Conservation (phyloP, 495 filamentous ascomycete genomes). For the Neurospora africana region DNA sequence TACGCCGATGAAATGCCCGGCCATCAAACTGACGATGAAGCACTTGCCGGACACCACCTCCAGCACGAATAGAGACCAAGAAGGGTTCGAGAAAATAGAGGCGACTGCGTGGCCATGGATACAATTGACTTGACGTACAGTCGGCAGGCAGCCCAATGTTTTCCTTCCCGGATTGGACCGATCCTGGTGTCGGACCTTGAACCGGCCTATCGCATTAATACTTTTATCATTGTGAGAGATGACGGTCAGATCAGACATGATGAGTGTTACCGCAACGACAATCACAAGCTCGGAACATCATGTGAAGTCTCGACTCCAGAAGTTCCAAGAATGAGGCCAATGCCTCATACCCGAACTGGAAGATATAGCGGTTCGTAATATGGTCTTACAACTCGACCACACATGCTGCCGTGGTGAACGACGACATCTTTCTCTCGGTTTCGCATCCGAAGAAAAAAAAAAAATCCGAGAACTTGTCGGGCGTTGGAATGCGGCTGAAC, state of each 20-base stretch:
- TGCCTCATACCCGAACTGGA: no score
- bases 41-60: background rate
- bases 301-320: no score
- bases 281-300: background rate
- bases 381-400: no score
- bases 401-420: no score
- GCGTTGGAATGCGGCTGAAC: background rate
- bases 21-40: background rate
- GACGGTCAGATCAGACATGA: background rate
- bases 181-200: background rate
- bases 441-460: background rate
- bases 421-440: background rate
- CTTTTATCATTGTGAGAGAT: background rate
- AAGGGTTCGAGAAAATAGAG: background rate
- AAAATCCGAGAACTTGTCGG: background rate
- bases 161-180: no score
- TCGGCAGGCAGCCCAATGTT: no score
- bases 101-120: background rate
- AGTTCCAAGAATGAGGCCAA: no score
- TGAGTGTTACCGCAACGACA: background rate
- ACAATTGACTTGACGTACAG: background rate
- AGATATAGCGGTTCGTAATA: no score
- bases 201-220: no score
- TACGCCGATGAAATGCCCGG: background rate
- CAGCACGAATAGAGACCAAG: background rate